phyloP scores from a whole-genome alignment of 768 basidiomycete species.

The Collybia nuda region DNA sequence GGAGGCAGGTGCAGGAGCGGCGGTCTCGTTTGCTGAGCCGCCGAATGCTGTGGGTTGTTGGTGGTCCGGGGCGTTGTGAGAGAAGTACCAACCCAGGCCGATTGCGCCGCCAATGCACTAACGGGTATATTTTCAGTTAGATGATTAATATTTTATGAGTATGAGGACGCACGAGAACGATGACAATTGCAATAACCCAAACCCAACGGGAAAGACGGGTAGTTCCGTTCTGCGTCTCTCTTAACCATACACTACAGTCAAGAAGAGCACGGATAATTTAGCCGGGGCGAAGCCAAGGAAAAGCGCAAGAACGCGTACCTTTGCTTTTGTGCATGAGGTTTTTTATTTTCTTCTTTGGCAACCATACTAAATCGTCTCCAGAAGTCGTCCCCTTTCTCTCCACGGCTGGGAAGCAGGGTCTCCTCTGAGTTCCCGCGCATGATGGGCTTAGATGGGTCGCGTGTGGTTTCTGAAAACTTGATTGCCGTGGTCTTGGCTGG shows the following conservation, averaged over 20 bases:
- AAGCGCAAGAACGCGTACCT: constrained; percentile 33
- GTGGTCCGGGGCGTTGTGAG: constrained; percentile 49
- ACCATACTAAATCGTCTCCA: constrained; percentile 88
- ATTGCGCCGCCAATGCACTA: constrained; percentile 56
- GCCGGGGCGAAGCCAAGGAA: background rate
- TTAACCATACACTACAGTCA: constrained; percentile 59
- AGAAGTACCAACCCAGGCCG: constrained; percentile 58
- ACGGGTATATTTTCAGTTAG: background rate
- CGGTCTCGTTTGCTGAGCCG: constrained; percentile 52
- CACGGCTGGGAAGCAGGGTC: constrained; percentile 62
- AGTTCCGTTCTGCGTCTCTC: constrained; percentile 55
- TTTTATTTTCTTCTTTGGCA: constrained; percentile 60
- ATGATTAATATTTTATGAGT: background rate
- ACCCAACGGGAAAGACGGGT: constrained; percentile 64
- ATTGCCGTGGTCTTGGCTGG: constrained; percentile 41
- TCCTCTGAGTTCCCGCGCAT: constrained; percentile 72
- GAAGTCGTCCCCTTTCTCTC: constrained; percentile 80
- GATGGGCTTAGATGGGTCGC: constrained; percentile 43
- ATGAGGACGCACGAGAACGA: constrained; percentile 47
- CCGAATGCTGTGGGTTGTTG: constrained; percentile 62
- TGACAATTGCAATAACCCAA: constrained; percentile 62
- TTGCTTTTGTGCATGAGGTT: constrained; percentile 38
- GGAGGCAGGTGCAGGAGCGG: constrained; percentile 14
- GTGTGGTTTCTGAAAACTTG: constrained; percentile 42
- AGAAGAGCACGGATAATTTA: background rate